phyloP scores from a whole-genome alignment of 345 rosid genomes.

The Stellera chamaejasme region DNA sequence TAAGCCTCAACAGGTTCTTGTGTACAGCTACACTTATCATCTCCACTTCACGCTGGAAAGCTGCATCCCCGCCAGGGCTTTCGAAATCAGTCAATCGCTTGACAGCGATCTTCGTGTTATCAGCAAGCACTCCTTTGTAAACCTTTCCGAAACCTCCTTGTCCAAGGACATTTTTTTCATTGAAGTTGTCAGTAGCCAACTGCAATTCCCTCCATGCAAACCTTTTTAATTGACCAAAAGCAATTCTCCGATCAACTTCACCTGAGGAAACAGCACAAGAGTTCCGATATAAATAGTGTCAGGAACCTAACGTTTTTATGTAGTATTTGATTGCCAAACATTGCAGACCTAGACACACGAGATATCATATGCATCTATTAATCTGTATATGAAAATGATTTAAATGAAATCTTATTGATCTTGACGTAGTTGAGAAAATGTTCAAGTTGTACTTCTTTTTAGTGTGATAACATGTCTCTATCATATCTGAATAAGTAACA shows the following conservation, averaged over 20 bases:
- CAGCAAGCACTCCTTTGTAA: constrained; percentile 79
- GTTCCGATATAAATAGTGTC: constrained; percentile 4
- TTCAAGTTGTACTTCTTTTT: no score
- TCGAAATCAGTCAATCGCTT: constrained; percentile 90
- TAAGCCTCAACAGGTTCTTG: constrained; percentile 71
- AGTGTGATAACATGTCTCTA: no score
- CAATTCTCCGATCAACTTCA: constrained; percentile 90
- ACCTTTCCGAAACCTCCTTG: constrained; percentile 98
- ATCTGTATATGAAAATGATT: neutral
- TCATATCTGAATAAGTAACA: no score
- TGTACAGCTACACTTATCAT: constrained; percentile 98
- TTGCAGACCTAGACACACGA: neutral
- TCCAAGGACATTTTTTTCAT: constrained; percentile 79
- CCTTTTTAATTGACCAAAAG: constrained; percentile 89
- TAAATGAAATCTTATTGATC: neutral
- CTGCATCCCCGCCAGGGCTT: constrained; percentile 89
- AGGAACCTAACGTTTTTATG: no score
- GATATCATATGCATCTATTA: neutral
- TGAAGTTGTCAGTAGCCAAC: constrained; percentile 79
- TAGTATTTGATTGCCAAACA: neutral
- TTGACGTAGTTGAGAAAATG: no score
- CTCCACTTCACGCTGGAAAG: constrained; percentile 95
- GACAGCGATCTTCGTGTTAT: constrained; percentile 76
- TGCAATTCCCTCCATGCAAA: constrained; percentile 94
- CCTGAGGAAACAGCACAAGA: constrained; percentile 35